These are phyloP conservation scores for Articulospora tetracladia DNA, from an alignment of 495 filamentous ascomycete species.

Conservation along the genomic window DNA sequence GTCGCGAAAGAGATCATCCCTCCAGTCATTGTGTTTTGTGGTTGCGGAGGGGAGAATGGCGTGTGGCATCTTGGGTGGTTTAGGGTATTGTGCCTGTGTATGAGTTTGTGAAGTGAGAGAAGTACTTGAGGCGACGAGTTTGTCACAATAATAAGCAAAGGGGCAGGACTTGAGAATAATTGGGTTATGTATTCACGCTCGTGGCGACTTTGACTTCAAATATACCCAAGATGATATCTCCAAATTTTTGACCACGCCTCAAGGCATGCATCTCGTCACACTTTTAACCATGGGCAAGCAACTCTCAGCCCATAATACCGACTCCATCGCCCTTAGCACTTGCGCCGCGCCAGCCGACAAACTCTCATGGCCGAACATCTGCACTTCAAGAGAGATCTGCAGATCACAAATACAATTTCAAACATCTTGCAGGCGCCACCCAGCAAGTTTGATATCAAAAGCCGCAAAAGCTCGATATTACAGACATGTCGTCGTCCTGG, in stretches of 20 bases:
- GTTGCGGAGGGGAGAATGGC: not conserved
- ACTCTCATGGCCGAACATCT: not conserved
- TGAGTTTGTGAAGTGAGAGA: not conserved
- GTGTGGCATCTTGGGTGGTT: constrained; percentile 13
- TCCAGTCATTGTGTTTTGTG: constrained; percentile 6
- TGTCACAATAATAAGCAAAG: not conserved
- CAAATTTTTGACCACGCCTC: not conserved
- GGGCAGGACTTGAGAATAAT: not conserved
- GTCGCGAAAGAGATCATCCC: constrained; percentile 20
- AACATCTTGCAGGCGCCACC: not conserved
- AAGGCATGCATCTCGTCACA: not conserved
- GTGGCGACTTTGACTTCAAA: not conserved
- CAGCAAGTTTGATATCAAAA: not conserved
- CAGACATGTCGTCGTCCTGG: not conserved
- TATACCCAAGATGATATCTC: not conserved
- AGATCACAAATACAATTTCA: no score
- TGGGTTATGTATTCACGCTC: not conserved
- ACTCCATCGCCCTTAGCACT: not conserved
- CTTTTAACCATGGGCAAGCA: not conserved
- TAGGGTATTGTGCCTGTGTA: no score
- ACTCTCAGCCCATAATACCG: no score
- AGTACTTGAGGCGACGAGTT: not conserved
- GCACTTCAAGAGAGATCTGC: no score
- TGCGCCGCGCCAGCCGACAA: not conserved
- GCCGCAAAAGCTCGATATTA: not conserved